These are phyloP conservation scores for Tolypocladium paradoxum DNA, from an alignment of 2,329 filamentous ascomycete species.

Conservation along the genomic window DNA sequence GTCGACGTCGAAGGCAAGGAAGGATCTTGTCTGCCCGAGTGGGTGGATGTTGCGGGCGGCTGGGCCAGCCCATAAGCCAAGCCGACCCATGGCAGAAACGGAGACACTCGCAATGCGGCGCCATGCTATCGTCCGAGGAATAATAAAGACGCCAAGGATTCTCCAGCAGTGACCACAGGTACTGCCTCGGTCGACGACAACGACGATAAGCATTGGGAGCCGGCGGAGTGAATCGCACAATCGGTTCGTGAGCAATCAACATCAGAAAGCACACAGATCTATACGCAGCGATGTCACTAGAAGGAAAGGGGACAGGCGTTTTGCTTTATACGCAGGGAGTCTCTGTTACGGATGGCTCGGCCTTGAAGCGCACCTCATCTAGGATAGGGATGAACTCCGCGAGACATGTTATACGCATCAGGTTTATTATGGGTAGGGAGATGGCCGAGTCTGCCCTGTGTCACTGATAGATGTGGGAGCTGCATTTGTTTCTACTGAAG, in stretches of 20 bases:
- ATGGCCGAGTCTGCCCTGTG: conserved; percentile 1
- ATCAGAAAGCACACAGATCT: neutral
- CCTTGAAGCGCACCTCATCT: conserved; percentile 4
- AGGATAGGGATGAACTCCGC: conserved; percentile 5
- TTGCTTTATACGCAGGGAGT: conserved; percentile 5
- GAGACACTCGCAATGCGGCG: neutral
- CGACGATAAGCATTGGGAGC: neutral
- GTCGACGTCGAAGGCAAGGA: conserved; percentile 97
- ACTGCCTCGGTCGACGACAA: neutral
- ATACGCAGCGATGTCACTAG: conserved; percentile 5
- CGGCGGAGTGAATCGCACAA: neutral
- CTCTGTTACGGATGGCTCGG: conserved; percentile 3
- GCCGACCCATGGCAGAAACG: neutral
- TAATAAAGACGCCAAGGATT: neutral
- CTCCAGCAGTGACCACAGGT: neutral
- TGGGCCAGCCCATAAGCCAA: conserved; percentile 52
- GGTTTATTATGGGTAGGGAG: conserved; percentile 2
- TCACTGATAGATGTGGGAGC: conserved; percentile 8
- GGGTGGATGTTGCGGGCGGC: conserved; percentile 93
- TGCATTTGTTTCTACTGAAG: conserved; percentile 7
- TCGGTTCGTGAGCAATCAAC: neutral
- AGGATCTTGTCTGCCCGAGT: conserved; percentile 87
- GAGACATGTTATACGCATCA: conserved; percentile 6
- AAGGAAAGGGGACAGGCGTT: conserved; percentile 6
- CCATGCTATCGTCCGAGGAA: neutral